Evolutionary conservation across 2,329 filamentous ascomycete species (phyloP).

Genomic region (Fusarium sp.): DNA sequence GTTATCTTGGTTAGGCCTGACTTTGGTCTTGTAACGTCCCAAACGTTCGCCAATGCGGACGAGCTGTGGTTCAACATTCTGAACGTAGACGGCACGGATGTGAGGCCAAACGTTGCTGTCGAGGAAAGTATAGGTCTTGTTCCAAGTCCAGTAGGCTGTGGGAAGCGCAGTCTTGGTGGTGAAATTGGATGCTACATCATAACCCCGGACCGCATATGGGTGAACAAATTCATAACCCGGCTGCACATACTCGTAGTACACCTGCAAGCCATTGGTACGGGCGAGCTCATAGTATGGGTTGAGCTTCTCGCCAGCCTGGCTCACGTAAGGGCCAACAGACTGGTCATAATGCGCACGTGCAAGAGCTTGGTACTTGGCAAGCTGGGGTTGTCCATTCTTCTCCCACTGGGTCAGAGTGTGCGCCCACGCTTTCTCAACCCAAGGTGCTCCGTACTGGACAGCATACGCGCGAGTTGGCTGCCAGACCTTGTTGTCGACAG

Average conservation of each 20-base stretch:
- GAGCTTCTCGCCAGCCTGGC: constrained; percentile 66
- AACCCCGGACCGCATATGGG: constrained; percentile 78
- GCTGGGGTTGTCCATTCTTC: constrained; percentile 77
- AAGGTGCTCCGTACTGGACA: constrained; percentile 79
- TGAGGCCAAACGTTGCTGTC: constrained; percentile 84
- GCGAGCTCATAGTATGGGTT: constrained; percentile 79
- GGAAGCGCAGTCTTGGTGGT: constrained; percentile 77
- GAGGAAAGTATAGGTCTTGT: constrained; percentile 75
- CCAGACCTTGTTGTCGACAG: constrained; percentile 71
- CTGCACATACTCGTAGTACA: constrained; percentile 77
- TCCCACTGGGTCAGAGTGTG: constrained; percentile 81
- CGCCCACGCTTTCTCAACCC: constrained; percentile 73
- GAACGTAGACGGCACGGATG: constrained; percentile 80
- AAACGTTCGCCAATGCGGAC: constrained; percentile 91
- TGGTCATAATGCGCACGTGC: constrained; percentile 75
- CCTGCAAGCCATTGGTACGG: constrained; percentile 70
- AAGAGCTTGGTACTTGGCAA: constrained; percentile 71
- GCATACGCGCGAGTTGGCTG: constrained; percentile 74
- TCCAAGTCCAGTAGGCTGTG: constrained; percentile 75
- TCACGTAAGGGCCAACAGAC: constrained; percentile 78
- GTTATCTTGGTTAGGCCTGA: constrained; percentile 46
- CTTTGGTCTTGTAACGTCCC: constrained; percentile 71
- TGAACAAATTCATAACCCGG: constrained; percentile 80
- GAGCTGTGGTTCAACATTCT: constrained; percentile 96
- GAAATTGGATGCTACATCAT: constrained; percentile 73